These are phyloP conservation scores for Bryoerythrophyllum caledonicum DNA, from an alignment of 225 moss, liverwort and hornwort species.

Conservation along the genomic window DNA sequence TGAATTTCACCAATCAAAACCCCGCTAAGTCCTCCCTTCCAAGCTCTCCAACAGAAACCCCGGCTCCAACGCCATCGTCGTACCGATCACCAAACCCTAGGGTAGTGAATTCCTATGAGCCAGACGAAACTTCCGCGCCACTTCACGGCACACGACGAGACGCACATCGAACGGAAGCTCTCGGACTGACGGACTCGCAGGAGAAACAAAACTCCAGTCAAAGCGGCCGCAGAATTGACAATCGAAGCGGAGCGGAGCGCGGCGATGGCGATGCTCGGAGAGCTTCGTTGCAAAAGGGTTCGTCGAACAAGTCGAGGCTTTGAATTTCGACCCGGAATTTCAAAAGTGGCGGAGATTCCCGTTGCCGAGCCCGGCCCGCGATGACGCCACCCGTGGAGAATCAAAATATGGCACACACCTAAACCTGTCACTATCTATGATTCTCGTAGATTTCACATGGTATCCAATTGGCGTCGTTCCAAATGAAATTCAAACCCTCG, in stretches of 20 bases:
- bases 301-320: background rate
- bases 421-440: background rate
- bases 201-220: background rate
- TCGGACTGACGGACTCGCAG: background rate
- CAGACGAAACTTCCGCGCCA: conserved; percentile 20
- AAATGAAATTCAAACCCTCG: background rate
- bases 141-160: conserved; percentile 19
- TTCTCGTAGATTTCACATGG: background rate
- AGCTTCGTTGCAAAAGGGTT: background rate
- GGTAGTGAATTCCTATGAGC: conserved; percentile 12
- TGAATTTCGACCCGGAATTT: conserved; percentile 37
- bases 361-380: conserved; percentile 28
- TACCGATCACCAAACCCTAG: conserved; percentile 37
- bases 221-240: conserved; percentile 7
- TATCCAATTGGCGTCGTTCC: background rate
- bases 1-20: conserved; percentile 9
- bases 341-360: conserved; percentile 34
- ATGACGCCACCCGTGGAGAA: background rate
- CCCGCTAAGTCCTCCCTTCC: conserved; percentile 6
- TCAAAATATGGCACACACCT: background rate
- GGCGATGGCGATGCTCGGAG: background rate
- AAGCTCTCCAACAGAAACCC: background rate
- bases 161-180: conserved; percentile 13
- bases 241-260: background rate
- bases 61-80: background rate